Conservation (phyloP, 345 rosid genomes). For the Rhodamnia rubescens region DNA sequence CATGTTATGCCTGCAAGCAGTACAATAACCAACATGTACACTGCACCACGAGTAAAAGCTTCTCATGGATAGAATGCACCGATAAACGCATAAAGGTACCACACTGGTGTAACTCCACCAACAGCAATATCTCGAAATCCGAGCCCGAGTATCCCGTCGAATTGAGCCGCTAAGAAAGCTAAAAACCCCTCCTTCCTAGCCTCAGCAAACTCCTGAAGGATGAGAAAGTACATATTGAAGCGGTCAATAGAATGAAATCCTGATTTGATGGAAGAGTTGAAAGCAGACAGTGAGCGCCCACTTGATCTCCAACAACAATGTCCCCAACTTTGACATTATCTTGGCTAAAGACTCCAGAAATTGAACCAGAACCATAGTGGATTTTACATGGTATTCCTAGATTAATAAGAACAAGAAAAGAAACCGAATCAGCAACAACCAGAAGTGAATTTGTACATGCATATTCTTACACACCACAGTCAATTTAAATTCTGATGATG, state of each 20-base stretch:
- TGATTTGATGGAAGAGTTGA: neutral
- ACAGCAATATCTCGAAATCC: slow-evolving; percentile 27
- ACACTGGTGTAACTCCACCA: slow-evolving; percentile 34
- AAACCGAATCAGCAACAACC: neutral
- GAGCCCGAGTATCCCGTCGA: slow-evolving; percentile 46
- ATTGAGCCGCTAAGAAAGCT: slow-evolving; percentile 24
- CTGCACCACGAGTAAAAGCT: neutral
- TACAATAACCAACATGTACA: neutral
- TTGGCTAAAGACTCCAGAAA: slow-evolving; percentile 43
- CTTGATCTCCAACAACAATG: slow-evolving; percentile 28
- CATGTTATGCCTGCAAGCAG: slow-evolving; percentile 39
- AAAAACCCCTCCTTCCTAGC: slow-evolving; percentile 32
- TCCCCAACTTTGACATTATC: slow-evolving; percentile 49
- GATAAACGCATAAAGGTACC: slow-evolving; percentile 20
- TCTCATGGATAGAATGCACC: neutral
- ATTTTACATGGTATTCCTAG: slow-evolving; percentile 41
- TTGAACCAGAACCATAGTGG: slow-evolving; percentile 25
- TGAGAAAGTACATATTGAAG: neutral
- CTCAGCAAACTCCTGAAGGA: slow-evolving; percentile 44
- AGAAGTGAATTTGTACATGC: neutral
- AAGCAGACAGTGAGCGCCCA: slow-evolving; percentile 6
- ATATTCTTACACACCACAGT: neutral
- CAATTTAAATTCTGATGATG: neutral
- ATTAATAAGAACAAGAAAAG: neutral
- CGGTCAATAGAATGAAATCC: neutral